Evolutionary conservation across 2,329 filamentous ascomycete genomes (phyloP), one percentile per base, ranked within the genome.

Genomic region (Xylariales sp.): DNA sequence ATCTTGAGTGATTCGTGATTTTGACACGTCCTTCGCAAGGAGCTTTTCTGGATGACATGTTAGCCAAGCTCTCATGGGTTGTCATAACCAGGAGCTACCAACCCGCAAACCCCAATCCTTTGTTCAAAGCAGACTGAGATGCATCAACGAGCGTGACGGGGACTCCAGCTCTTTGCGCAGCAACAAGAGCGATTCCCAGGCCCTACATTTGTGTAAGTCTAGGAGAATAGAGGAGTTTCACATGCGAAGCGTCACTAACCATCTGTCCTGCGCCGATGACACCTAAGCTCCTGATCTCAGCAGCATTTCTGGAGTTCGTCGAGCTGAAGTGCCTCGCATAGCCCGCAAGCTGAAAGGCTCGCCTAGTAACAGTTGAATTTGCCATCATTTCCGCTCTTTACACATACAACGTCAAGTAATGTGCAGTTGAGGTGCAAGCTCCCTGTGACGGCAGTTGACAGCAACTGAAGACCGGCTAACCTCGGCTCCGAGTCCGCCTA

Each of bases 221-320:
- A 51, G 42, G 46, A 27, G 40, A 45, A 40, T 42, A 35, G 33
- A 40, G 28, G 25, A 28, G 3, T 32, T 18, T 67, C 60, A 64
- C 64, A 65, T 70, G 65, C 50, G 44, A 55, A 54, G 25, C 31
- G 25, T 19, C 32, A 42, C 74, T 58, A 66, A 95, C 90, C 90
- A 97, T 96, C 64, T 97, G 93, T 20, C 93, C 93, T 40, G 91
- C 90, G 51, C 93, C 93, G 58, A 98, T 76, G 37, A 98, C 91
- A 58, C 91, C 93, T 31, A 98, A 70, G 51, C 79, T 84, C 70
- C 90, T 94, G 47, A 98, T 83, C 58, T 90, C 80, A 42, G 82
- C 80, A 46, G 79, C 80, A 54, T 70, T 59, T 31, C 75, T 72
- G 33, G 72, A 68, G 32, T 80, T 65, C 28, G 77, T 80, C 24